phyloP scores from a whole-genome alignment of 2,329 filamentous ascomycete species.

The Volutella citrinella region DNA sequence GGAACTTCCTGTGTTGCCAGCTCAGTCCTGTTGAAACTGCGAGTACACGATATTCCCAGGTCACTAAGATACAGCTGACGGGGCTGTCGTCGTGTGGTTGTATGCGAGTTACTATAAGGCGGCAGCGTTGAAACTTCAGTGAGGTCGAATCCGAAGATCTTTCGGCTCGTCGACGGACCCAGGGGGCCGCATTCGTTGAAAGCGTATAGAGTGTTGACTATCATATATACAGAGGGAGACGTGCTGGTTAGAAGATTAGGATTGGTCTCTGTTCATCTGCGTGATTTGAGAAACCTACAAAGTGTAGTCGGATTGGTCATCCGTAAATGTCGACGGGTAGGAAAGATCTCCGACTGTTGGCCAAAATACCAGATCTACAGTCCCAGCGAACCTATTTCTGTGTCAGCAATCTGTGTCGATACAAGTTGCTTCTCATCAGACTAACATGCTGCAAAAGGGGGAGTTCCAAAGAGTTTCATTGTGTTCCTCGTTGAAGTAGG shows the following conservation, averaged over 20 bases:
- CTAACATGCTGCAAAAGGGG: constrained; percentile 3
- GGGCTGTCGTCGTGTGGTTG: background rate
- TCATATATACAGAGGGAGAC: constrained; percentile 4
- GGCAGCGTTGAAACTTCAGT: background rate
- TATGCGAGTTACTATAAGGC: background rate
- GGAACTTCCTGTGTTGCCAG: background rate
- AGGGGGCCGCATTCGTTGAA: background rate
- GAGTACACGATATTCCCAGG: background rate
- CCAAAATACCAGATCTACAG: constrained; percentile 3
- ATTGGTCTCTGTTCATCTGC: too few species aligned
- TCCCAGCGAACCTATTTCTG: constrained; percentile 1
- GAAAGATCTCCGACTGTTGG: background rate
- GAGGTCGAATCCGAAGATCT: constrained; percentile 1
- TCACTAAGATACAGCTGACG: constrained; percentile 1
- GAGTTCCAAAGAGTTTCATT: constrained; percentile 1
- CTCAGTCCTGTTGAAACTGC: background rate
- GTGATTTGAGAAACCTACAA: constrained; percentile 1
- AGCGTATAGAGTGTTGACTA: constrained; percentile 1
- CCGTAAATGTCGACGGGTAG: constrained; percentile 1
- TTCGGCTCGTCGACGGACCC: background rate
- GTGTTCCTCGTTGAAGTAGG: constrained; percentile 1
- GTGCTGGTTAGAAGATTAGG: background rate
- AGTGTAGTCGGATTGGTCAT: background rate
- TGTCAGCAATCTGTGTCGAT: background rate
- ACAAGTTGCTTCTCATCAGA: background rate